phyloP scores from a whole-genome alignment of 139 green algal genomes.

The Picocystis salinarum region DNA sequence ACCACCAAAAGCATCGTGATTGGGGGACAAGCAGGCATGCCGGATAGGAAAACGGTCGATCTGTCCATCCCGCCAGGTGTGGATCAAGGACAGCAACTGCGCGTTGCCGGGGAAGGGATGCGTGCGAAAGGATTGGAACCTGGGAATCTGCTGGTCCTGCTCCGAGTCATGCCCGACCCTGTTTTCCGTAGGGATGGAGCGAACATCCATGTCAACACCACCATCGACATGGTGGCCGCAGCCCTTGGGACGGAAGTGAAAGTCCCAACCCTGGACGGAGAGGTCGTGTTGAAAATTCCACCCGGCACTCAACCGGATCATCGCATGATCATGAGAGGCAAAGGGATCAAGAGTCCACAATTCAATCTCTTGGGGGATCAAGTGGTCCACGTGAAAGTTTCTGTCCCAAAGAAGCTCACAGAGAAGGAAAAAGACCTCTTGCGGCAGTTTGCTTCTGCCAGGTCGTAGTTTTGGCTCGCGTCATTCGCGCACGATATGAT shows the following conservation, averaged over 20 bases:
- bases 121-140: conserved; percentile 6
- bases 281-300: not conserved
- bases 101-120: conserved; percentile 12
- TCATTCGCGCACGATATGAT: no score
- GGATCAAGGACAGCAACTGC: conserved; percentile 25
- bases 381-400: not conserved
- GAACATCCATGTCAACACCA: conserved; percentile 20
- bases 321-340: not conserved
- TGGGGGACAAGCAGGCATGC: conserved; percentile 9
- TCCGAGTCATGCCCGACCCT: conserved; percentile 26
- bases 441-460: no score
- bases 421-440: no score
- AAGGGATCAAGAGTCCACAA: not conserved
- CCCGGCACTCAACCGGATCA: not conserved
- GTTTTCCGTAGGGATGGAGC: conserved; percentile 24
- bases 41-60: conserved; percentile 14
- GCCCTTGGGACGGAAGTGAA: conserved; percentile 23
- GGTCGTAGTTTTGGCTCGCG: no score
- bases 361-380: not conserved
- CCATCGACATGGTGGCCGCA: conserved; percentile 31
- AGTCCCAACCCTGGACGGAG: conserved; percentile 2
- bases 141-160: conserved; percentile 25
- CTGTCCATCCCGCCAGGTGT: conserved; percentile 36
- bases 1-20: conserved; percentile 17
- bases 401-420: no score